Evolutionary conservation across 768 basidiomycete genomes (phyloP), one percentile per base, ranked within the genome.

Genomic region (Sarcomyxa edulis): DNA sequence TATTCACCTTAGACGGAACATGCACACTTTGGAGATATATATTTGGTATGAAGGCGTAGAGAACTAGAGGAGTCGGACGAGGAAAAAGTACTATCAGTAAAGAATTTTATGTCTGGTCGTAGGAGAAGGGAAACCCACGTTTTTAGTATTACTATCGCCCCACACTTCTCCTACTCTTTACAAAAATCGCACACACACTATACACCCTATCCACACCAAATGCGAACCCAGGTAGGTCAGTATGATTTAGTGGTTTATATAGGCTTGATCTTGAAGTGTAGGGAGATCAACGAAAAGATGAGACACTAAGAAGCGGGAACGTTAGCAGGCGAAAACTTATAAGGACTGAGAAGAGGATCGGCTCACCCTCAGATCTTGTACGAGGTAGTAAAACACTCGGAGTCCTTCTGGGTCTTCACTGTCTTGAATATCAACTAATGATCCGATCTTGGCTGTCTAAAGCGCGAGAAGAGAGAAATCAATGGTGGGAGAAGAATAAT

Each of bases 261-360:
- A 11, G 96, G 96, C 74, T 99, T 98, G 75, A 99, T 98, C 70
- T 98, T 98, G 84, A 99, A 98, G 72, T 99, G 95, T 25, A 99
- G 78, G 3, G 92, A 91, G 58, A 99, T 98, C 45, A 99, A 76
- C 7, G 96, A 97, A 62, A 98, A 96, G 50, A 99, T 94, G 44
- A 97, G 76, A 65, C 94, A 97, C 95, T 99, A 52, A 5, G 21
- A 18, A 14, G 32, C 9, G 32, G 32, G 32, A 16, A 32, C 19
- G 44, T 18, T 35, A 23, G 10, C 28, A n/a, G 47, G 36, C 21
- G 14, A 2, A 32, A 9, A 35, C 21, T 44, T 28, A 1, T 25
- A 29, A 9, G 27, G 21, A n/a, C n/a, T 3, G 23, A 22, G 26
- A 23, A 35, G 6, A 29, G 3, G 7, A 27, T 20, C 12, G 12